phyloP scores from a whole-genome alignment of 371 early-diverging fungal genomes.

The Chytridium lagenaria region DNA sequence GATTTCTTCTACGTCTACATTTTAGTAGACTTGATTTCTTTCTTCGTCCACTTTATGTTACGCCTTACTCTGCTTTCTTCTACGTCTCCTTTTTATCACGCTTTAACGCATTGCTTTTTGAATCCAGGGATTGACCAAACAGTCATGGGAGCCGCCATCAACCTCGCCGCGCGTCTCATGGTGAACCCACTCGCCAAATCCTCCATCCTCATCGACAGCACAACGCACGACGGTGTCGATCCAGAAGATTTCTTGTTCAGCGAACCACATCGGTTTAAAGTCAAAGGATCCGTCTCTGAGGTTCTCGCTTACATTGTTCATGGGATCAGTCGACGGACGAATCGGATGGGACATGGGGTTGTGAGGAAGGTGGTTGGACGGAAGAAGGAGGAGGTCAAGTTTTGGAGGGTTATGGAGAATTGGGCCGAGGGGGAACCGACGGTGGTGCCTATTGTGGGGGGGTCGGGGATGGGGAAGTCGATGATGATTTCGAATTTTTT shows the following conservation, averaged over 20 bases:
- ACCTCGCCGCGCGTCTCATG: constrained; percentile 30
- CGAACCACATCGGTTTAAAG: constrained; percentile 8
- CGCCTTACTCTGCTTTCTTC: not conserved
- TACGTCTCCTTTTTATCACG: not conserved
- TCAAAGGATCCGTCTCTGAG: not conserved
- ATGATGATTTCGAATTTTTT: not conserved
- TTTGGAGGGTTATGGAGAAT: constrained; percentile 3
- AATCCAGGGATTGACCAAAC: constrained; percentile 12
- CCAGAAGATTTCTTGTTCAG: constrained; percentile 6
- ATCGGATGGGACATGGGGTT: not conserved
- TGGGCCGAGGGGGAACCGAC: constrained; percentile 7
- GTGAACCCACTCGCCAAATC: constrained; percentile 7
- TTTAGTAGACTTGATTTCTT: too few relatives aligned
- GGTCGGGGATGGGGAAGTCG: constrained; percentile 12
- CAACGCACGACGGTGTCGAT: constrained; percentile 2
- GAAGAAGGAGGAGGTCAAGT: not conserved
- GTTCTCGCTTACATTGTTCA: not conserved
- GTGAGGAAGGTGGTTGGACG: not conserved
- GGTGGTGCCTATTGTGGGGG: constrained; percentile 5
- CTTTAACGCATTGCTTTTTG: too few relatives aligned
- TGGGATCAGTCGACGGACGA: constrained; percentile 1
- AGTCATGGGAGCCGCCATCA: constrained; percentile 7
- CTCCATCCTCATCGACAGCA: constrained; percentile 18
- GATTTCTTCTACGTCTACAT: too few relatives aligned
- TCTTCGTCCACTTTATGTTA: not conserved